Evolutionary conservation across 1,139 yeast species (phyloP).

Genomic region (Suhomyces wounanorum): DNA sequence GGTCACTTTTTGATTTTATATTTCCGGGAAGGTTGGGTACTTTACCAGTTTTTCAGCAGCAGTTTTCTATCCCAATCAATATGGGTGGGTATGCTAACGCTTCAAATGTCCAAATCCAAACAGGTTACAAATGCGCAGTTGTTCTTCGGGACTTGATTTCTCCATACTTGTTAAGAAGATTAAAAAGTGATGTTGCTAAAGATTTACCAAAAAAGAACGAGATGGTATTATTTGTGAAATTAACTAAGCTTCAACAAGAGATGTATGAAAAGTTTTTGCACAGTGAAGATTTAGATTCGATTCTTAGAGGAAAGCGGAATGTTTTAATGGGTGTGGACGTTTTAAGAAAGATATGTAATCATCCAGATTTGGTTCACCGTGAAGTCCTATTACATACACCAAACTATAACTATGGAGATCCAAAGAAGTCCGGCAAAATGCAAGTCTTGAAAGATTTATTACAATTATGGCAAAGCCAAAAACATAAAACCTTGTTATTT

Average conservation of each 20-base stretch:
- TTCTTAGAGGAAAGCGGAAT: constrained; percentile 74
- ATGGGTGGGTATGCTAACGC: constrained; percentile 99
- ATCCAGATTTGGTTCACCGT: constrained; percentile 81
- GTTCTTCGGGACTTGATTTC: constrained; percentile 83
- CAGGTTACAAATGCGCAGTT: constrained; percentile 96
- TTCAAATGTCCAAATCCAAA: constrained; percentile 90
- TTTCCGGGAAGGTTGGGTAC: constrained; percentile 96
- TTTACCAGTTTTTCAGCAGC: constrained; percentile 88
- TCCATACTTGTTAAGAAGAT: constrained; percentile 82
- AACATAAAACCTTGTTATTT: constrained; percentile 78
- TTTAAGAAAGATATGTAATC: constrained; percentile 89
- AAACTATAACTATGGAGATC: constrained; percentile 61
- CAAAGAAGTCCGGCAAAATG: constrained; percentile 82
- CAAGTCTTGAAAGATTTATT: constrained; percentile 80
- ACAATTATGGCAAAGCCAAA: constrained; percentile 73
- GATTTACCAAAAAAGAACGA: constrained; percentile 93
- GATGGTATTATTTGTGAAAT: constrained; percentile 86
- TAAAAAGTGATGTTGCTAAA: constrained; percentile 94
- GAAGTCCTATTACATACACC: constrained; percentile 45
- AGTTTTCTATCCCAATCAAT: constrained; percentile 89
- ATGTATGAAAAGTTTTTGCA: constrained; percentile 72
- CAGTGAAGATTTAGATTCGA: constrained; percentile 74
- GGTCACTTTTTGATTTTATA: constrained; percentile 94
- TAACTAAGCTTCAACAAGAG: constrained; percentile 74
- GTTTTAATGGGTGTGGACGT: constrained; percentile 89